Evolutionary conservation across 495 filamentous ascomycete genomes (phyloP), one percentile per base, ranked within the genome.

Genomic region (Daldinia grandis): DNA sequence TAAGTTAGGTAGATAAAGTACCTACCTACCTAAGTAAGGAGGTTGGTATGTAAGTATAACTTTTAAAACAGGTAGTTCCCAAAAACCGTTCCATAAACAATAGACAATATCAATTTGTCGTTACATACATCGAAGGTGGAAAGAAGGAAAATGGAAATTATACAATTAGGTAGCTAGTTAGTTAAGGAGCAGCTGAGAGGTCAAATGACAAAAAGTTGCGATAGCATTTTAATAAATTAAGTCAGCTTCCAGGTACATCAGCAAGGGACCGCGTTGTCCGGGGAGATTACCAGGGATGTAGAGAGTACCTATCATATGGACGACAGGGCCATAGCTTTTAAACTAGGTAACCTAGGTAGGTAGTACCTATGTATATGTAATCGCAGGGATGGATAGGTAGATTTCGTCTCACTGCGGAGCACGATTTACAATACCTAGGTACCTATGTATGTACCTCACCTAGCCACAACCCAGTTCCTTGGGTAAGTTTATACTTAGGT

Each of bases 171-270:
- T n/a, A n/a, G n/a, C n/a, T n/a, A n/a, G n/a, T n/a, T n/a, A n/a
- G n/a, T n/a, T n/a, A n/a, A n/a, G n/a, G n/a, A 67, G 44, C 17
- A 50, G 50, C 57, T 38, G 62, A 28, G 44, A 58, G 17, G 25
- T 42, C 62, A 19, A 44, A 58, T 50, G 68, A 64, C 30, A 37
- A 47, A 30, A 69, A 28, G 33, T 27, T 44, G 31, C 28, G 58
- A 31, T 50, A 62, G 65, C 40, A 50, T 62, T 62, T 66, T 21
- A 63, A 37, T 58, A 68, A 67, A 64, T 72, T 64, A 67, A 27
- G 62, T 58, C 57, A 64, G 56, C 61, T 60, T 60, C 24, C 7
- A 30, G 24, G 24, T 47, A 47, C 49, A 58, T 14, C 49, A 28
- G 59, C 64, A 19, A 40, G 30, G 47, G 47, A 55, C 38, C 64